Conservation (phyloP, 164 flowering plant genomes). For the Stephania cephalantha region DNA sequence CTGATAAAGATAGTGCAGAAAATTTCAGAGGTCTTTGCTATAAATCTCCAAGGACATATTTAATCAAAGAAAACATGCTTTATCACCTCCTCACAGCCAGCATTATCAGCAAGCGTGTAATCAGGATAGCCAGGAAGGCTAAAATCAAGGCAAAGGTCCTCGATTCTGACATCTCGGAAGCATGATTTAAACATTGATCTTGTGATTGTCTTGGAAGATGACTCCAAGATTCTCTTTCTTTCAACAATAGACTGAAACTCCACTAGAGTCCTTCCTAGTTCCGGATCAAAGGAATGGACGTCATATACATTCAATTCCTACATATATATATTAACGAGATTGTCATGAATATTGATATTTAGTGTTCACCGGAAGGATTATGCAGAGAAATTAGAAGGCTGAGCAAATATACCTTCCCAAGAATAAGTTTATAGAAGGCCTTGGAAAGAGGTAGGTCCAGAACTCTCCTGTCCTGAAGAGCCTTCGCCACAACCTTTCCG, state of each 20-base stretch:
- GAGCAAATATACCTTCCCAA: constrained; percentile 56
- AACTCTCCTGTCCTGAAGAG: constrained; percentile 90
- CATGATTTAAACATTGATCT: constrained; percentile 18
- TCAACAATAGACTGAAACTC: constrained; percentile 78
- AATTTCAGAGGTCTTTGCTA: neutral
- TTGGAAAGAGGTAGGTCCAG: constrained; percentile 79
- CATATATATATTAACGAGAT: constrained; percentile 5
- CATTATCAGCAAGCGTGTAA: constrained; percentile 38
- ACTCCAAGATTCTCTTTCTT: constrained; percentile 34
- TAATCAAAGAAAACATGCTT: constrained; percentile 2
- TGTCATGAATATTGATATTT: neutral
- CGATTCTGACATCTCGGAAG: constrained; percentile 53
- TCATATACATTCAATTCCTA: constrained; percentile 78
- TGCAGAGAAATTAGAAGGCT: neutral
- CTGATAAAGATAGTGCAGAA: constrained; percentile 27
- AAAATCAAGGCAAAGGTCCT: constrained; percentile 87
- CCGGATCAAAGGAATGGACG: constrained; percentile 77
- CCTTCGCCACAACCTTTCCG: constrained; percentile 80
- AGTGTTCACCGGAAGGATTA: neutral
- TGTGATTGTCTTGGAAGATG: constrained; percentile 16
- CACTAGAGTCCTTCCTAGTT: constrained; percentile 59
- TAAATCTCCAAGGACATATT: neutral
- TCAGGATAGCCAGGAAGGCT: constrained; percentile 92
- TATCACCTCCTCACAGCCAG: constrained; percentile 46
- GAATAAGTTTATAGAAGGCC: constrained; percentile 75